Evolutionary conservation across 805 yeast genomes (phyloP).

Genomic region (Wickerhamiella allomyrinae): DNA sequence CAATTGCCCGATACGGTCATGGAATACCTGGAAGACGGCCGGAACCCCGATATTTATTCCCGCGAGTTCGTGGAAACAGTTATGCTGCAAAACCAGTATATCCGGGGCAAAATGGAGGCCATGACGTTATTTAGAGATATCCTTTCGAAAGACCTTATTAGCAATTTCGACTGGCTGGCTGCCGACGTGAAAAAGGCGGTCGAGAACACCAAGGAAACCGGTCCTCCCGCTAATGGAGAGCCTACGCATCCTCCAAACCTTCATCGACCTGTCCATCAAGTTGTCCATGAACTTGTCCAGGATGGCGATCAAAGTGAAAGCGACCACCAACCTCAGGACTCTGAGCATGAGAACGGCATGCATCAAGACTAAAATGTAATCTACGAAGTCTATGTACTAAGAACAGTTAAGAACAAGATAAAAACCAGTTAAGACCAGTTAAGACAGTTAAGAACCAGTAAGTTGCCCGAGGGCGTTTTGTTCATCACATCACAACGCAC

Average conservation of each 20-base stretch:
- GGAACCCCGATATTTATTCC: constrained; percentile 94
- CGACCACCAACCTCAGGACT: too few species aligned
- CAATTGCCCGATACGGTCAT: constrained; percentile 62
- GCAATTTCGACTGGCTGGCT: constrained; percentile 67
- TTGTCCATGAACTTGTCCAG: too few species aligned
- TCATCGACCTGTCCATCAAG: too few species aligned
- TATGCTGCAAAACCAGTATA: constrained; percentile 74
- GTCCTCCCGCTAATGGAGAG: constrained; percentile 30
- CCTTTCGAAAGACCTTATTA: constrained; percentile 52
- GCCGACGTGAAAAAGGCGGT: constrained; percentile 29
- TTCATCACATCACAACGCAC: constrained; percentile 11
- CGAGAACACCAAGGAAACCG: not conserved
- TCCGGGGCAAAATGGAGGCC: constrained; percentile 72
- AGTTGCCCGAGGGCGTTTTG: too few species aligned
- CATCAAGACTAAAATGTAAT: too few species aligned
- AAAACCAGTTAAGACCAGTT: not conserved
- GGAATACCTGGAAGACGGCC: constrained; percentile 85
- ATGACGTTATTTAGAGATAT: constrained; percentile 45
- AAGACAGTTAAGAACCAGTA: not conserved
- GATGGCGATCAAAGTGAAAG: too few species aligned
- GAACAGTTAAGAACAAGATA: not conserved
- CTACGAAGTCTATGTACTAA: too few species aligned
- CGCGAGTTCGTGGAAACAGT: constrained; percentile 92
- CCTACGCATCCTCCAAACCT: constrained; percentile 15
- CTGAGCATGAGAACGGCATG: too few species aligned